Evolutionary conservation across 345 rosid genomes (phyloP).

Genomic region (Salix caprea): DNA sequence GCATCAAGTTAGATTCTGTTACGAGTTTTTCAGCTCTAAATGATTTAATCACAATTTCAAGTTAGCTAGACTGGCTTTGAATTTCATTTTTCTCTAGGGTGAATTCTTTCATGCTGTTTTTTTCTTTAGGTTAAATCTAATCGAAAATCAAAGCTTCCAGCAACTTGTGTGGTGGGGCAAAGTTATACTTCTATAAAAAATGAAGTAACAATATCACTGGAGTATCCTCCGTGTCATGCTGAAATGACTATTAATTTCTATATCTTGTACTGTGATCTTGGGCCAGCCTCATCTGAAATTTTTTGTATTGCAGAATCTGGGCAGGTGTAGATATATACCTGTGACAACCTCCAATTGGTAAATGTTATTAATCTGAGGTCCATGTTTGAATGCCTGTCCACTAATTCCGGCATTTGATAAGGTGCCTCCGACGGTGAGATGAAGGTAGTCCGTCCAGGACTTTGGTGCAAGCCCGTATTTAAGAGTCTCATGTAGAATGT

Average conservation of each 20-base stretch:
- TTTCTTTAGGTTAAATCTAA: neutral
- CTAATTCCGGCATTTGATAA: constrained; percentile 89
- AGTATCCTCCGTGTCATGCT: neutral
- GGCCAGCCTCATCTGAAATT: neutral
- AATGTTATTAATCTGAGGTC: constrained; percentile 87
- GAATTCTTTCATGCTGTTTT: neutral
- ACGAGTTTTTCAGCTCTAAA: neutral
- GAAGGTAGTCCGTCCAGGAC: constrained; percentile 98
- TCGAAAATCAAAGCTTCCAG: neutral
- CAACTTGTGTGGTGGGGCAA: constrained; percentile 1
- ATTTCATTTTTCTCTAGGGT: constrained; percentile 6
- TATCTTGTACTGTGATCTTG: neutral
- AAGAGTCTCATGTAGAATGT: constrained; percentile 72
- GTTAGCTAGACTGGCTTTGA: neutral
- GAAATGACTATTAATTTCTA: neutral
- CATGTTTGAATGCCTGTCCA: constrained; percentile 85
- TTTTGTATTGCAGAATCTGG: neutral
- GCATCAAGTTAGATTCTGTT: constrained; percentile 8
- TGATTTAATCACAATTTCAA: constrained; percentile 1
- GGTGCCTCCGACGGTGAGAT: constrained; percentile 89
- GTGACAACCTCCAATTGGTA: constrained; percentile 83
- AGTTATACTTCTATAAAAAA: constrained; percentile 11
- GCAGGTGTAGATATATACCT: constrained; percentile 41
- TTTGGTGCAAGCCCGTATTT: constrained; percentile 76
- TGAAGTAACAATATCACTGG: neutral